Evolutionary conservation across 805 yeast species (phyloP), one percentile per base, ranked within the genome.

Genomic region (Scheffersomyces spartinae): DNA sequence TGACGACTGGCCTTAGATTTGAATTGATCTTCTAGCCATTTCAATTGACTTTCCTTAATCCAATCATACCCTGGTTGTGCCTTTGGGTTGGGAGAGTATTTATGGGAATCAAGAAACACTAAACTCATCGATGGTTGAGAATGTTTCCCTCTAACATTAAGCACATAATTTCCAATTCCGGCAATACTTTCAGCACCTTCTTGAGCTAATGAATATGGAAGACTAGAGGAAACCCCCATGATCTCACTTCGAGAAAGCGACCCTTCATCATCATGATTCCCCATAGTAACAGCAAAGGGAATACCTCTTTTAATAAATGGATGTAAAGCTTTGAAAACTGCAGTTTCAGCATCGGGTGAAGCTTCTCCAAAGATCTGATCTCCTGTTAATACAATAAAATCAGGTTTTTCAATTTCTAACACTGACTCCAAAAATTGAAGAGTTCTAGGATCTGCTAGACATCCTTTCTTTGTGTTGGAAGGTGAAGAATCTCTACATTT

Each of bases 211-310:
- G 82, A 77, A 45, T 63, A 80, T 0, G 97, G 98, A 25, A 88
- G 52, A 1, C 52, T 39, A 6, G 57, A 35, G 3, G 71, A 60
- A 5, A 80, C 42, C 3, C 59, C 42, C 71, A 85, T 78, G 21
- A 84, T 42, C 35, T 74, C 70, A 28, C 52, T 45, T 20, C 94
- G 64, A 9, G 58, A 33, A 30, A 84, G 39, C 4, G 75, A 65
- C 1, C 94, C 88, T 52, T 86, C 94, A 42, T 79, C 91, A 47
- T 91, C 98, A 47, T 91, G 98, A 47, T 91, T 91, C 1, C 98
- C 98, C 59, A 88, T 64, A 6, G 76, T 73, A 36, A 80, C 63
- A 0, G 95, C 88, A 60, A 69, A 91, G 3, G 97, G 96, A 6
- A 86, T 78, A 25, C 64, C 50, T 24, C 81, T 55, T 9, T 55